Evolutionary conservation across 148 eudicot genomes (phyloP).

Genomic region (Rhododendron kiyosumense): DNA sequence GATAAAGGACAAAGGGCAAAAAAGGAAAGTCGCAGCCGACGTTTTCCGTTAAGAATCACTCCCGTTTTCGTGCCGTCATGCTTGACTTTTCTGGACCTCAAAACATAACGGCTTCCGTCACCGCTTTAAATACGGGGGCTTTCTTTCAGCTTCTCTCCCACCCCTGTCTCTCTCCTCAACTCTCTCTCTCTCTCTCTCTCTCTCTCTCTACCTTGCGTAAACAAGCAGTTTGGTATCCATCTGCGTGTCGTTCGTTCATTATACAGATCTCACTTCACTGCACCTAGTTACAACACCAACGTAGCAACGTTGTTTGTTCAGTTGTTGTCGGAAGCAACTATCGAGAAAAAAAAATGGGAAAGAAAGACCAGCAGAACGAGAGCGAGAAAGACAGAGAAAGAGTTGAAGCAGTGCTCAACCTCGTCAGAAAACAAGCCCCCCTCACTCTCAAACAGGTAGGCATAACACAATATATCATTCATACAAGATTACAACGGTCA

Average conservation of each 20-base stretch:
- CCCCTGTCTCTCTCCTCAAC: no score
- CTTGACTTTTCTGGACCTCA: background rate
- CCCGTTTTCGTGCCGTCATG: conserved; percentile 7
- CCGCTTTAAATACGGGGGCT: conserved; percentile 26
- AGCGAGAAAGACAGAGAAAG: conserved; percentile 23
- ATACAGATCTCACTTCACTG: conserved; percentile 1
- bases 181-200: no score
- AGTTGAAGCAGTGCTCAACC: conserved; percentile 58
- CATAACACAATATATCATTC: no score
- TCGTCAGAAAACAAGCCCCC: conserved; percentile 61
- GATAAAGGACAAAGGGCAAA: conserved; percentile 13
- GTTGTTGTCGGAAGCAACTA: background rate
- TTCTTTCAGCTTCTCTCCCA: background rate
- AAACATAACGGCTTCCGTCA: conserved; percentile 34
- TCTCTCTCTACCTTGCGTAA: conserved; percentile 27
- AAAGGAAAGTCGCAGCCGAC: conserved; percentile 5
- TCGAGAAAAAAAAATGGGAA: conserved; percentile 44
- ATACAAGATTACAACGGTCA: background rate
- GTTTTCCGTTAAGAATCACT: conserved; percentile 19
- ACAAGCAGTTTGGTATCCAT: conserved; percentile 22
- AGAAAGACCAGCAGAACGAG: conserved; percentile 38
- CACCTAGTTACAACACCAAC: background rate
- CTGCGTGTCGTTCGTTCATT: conserved; percentile 18
- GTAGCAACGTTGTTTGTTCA: background rate
- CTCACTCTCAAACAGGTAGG: conserved; percentile 71